Conservation (phyloP, 768 basidiomycete species). For the Solioccasus polychromus region DNA sequence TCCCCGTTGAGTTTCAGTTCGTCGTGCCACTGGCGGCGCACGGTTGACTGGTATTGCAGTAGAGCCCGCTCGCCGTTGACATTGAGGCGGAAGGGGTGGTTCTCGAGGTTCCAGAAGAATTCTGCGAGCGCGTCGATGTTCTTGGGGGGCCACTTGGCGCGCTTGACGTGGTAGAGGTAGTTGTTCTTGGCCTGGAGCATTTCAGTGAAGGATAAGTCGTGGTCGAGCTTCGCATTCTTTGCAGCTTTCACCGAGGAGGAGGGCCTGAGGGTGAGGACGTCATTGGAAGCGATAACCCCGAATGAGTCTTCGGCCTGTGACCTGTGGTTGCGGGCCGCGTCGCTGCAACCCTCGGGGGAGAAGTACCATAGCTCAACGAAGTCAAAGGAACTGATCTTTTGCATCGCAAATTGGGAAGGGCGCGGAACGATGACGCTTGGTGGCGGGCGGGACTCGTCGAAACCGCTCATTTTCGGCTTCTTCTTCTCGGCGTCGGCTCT, state of each 20-base stretch:
- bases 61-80: background rate
- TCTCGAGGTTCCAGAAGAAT: slow-evolving; percentile 12
- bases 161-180: background rate
- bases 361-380: slow-evolving; percentile 14
- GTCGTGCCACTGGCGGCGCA: slow-evolving; percentile 3
- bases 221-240: slow-evolving; percentile 9
- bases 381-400: slow-evolving; percentile 1
- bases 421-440: background rate
- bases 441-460: background rate
- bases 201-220: slow-evolving; percentile 17
- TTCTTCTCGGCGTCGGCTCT: background rate
- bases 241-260: slow-evolving; percentile 12
- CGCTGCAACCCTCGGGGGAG: background rate
- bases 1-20: background rate
- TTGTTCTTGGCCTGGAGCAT: slow-evolving; percentile 16
- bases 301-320: slow-evolving; percentile 4
- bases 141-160: background rate
- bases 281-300: slow-evolving; percentile 6
- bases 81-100: background rate
- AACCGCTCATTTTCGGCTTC: background rate
- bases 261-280: slow-evolving; percentile 9
- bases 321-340: background rate
- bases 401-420: slow-evolving; percentile 3
- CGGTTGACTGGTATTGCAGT: background rate
- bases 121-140: background rate